Base-by-base conservation (phyloP, 257 asterid species). In the Thymus mandschuricus region DNA sequence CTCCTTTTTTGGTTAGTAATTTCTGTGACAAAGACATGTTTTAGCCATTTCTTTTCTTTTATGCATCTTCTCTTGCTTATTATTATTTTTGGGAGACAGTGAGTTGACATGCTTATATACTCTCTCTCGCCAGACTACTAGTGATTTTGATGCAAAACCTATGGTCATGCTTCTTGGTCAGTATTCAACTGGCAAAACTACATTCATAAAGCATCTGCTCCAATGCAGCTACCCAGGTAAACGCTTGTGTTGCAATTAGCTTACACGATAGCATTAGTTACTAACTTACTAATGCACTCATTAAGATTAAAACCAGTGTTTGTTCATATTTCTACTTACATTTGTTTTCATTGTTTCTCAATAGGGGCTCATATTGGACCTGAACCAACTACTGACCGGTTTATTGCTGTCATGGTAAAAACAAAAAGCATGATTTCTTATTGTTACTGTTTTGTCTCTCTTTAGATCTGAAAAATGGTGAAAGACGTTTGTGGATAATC, bases 81-180 rank as follows among this genome's bases (percentile, higher is more conserved):
- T 29, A 29, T 44, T 44, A 30, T 58, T 58, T 31, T 58, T 1
- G 11, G 28, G 44, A 58, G 28, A 58, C 41, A 58, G 11, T 11
- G 34, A 21, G 76, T 40, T 82, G 60, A 70, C 71, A 33, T 64
- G 28, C 6, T 45, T 27, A 11, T 69, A 6, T 4, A 38, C 51
- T 72, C 3, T 50, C 66, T 77, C 33, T 73, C 69, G 67, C 55
- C 76, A 94, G 99, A 89, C 97, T 12, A 79, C 66, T 55, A 94
- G 97, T 9, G 99, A 94, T 79, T 94, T 91, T 80, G 96, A 92
- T 69, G 93, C 99, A 76, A 94, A 89, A 67, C 99, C 99, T 12
- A 89, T 91, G 97, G 95, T 94, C 79, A 94, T 91, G 99, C 98
- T 94, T 78, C 70, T 94, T 96, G 99, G 99, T 66, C 99, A 94